Evolutionary conservation across 257 asterid genomes (phyloP).

Genomic region (Lycium barbarum): DNA sequence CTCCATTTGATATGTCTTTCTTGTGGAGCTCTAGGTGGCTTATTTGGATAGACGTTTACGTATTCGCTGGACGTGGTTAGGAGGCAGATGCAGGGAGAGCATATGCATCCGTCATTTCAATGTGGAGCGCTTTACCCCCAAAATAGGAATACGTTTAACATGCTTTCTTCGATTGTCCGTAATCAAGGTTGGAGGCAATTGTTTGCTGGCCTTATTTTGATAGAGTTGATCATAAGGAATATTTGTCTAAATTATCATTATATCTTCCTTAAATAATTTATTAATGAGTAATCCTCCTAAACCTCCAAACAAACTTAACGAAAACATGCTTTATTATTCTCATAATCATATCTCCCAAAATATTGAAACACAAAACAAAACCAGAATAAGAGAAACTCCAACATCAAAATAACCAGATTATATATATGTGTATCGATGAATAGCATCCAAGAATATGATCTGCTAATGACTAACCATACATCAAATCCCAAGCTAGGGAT

Average conservation of each 20-base stretch:
- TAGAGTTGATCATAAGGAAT: too few relatives aligned
- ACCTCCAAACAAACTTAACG: too few relatives aligned
- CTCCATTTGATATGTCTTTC: conserved; percentile 76
- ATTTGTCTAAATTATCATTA: too few relatives aligned
- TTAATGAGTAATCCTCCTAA: too few relatives aligned
- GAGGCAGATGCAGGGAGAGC: conserved; percentile 88
- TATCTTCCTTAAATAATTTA: too few relatives aligned
- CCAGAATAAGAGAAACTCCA: neutral
- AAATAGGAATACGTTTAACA: conserved; percentile 63
- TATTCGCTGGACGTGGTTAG: conserved; percentile 91
- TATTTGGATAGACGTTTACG: conserved; percentile 89
- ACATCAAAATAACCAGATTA: neutral
- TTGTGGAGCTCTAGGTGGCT: conserved; percentile 94
- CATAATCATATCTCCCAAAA: neutral
- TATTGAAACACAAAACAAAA: neutral
- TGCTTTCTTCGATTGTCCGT: conserved; percentile 57
- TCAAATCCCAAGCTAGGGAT: neutral
- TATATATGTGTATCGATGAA: neutral
- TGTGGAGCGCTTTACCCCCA: neutral
- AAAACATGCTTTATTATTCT: neutral
- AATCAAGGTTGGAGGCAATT: conserved; percentile 86
- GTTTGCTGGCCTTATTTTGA: conserved; percentile 65
- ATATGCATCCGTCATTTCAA: too few relatives aligned
- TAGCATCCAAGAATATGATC: neutral
- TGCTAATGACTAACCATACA: neutral